phyloP scores from a whole-genome alignment of 2,329 filamentous ascomycete species.

The Aspergillus melleus region DNA sequence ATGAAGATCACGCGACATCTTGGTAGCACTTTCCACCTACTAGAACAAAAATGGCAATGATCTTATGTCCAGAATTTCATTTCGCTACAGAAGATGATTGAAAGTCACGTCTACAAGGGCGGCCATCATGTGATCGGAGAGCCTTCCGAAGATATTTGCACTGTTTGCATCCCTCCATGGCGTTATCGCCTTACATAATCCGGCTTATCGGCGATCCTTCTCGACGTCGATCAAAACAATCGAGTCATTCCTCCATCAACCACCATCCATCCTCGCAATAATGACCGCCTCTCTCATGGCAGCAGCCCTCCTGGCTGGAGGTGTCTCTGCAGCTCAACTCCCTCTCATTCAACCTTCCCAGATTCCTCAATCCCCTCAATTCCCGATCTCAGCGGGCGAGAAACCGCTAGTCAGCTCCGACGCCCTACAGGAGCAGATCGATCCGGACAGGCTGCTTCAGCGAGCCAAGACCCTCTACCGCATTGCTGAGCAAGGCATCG shows the following conservation, averaged over 20 bases:
- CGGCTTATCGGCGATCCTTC: not conserved
- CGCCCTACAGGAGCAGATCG: constrained; percentile 49
- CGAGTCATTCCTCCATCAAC: not conserved
- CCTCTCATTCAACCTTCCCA: constrained; percentile 13
- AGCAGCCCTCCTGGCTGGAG: not conserved
- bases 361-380: constrained; percentile 17
- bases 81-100: too few relatives aligned
- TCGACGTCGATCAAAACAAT: not conserved
- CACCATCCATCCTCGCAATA: not conserved
- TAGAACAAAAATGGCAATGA: too few relatives aligned
- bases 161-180: not conserved
- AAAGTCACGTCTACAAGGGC: too few relatives aligned
- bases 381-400: constrained; percentile 14
- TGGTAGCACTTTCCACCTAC: too few relatives aligned
- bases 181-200: not conserved
- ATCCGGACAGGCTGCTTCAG: constrained; percentile 54
- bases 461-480: constrained; percentile 63
- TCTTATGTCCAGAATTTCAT: too few relatives aligned
- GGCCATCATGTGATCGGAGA: too few relatives aligned
- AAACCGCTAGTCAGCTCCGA: constrained; percentile 50
- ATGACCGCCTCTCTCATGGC: not conserved
- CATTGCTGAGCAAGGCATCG: constrained; percentile 59
- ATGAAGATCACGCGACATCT: too few relatives aligned
- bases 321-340: constrained; percentile 10
- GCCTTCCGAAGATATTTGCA: not conserved